Percentiles rank a stretch among this genome's conserved stretches.
These are phyloP conservation scores for Inonotus hispidus DNA, from an alignment of 1,284 basidiomycete genomes.

Conservation along the genomic window DNA sequence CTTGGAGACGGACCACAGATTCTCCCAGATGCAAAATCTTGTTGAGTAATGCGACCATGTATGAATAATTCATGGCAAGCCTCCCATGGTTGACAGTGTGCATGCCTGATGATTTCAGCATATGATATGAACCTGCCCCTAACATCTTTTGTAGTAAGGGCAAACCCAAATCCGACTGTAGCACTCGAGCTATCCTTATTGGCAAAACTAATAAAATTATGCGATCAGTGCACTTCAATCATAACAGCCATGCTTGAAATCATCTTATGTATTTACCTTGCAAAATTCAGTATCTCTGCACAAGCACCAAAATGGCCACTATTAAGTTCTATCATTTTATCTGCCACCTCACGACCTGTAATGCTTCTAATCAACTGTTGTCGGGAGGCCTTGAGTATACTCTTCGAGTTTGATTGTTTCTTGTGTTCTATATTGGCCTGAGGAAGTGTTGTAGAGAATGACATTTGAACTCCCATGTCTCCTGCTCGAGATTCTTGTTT, in stretches of 20 bases:
- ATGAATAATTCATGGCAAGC: no score
- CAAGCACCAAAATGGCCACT: not conserved
- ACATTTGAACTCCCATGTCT: not conserved
- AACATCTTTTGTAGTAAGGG: not conserved
- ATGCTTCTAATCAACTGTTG: not conserved
- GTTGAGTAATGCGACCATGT: no score
- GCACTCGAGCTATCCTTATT: not conserved
- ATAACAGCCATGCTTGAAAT: not conserved
- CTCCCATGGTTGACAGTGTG: not conserved
- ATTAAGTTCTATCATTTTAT: not conserved
- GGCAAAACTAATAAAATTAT: not conserved
- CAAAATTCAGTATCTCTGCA: not conserved
- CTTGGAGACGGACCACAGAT: no score
- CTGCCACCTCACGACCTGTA: not conserved
- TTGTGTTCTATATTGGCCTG: not conserved
- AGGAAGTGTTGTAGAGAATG: not conserved
- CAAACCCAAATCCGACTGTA: not conserved
- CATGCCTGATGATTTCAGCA: not conserved
- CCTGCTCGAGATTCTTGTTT: not conserved
- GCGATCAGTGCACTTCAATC: not conserved
- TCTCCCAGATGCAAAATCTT: no score
- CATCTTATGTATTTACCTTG: not conserved
- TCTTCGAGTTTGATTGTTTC: not conserved
- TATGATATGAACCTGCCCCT: not conserved
- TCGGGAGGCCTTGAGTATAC: not conserved